Conservation (phyloP, 75 land plant genomes). For the Pinus taeda region DNA sequence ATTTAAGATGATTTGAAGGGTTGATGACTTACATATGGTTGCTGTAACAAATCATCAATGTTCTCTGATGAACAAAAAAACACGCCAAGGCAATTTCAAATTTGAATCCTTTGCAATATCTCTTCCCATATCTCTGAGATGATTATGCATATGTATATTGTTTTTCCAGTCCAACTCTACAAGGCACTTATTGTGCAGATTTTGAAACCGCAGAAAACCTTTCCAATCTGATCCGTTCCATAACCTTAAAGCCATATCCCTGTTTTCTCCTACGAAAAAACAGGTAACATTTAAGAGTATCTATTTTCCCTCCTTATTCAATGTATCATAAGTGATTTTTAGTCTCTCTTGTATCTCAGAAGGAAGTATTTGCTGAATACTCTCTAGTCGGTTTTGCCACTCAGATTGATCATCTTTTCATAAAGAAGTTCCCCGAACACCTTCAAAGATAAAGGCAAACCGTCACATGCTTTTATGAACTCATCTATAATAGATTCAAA, state of each 20-base stretch:
- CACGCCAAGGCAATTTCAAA: no score
- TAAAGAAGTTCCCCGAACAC: conserved; percentile 11
- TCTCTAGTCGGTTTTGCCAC: background rate
- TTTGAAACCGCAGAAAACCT: conserved; percentile 2
- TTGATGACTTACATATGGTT: no score
- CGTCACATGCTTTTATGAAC: conserved; percentile 18
- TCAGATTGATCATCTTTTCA: conserved; percentile 1
- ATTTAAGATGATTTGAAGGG: no score
- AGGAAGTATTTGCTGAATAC: background rate
- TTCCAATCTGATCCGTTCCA: conserved; percentile 8
- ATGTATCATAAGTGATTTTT: conserved; percentile 11
- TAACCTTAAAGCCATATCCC: conserved; percentile 1
- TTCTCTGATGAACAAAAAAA: no score
- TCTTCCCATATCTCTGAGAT: conserved; percentile 24
- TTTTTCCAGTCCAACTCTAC: conserved; percentile 4
- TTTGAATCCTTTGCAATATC: background rate
- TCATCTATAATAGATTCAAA: conserved; percentile 8
- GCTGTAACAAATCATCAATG: no score
- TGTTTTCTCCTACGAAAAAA: conserved; percentile 11
- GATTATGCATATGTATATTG: conserved; percentile 14
- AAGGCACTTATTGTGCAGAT: conserved; percentile 16
- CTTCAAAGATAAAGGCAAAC: conserved; percentile 18
- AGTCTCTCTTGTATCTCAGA: conserved; percentile 1
- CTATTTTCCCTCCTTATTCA: conserved; percentile 1
- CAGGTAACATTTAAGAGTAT: conserved; percentile 19